Evolutionary conservation across 257 asterid species (phyloP), one percentile per base, ranked within the genome.

Genomic region (Jacaranda copaia): DNA sequence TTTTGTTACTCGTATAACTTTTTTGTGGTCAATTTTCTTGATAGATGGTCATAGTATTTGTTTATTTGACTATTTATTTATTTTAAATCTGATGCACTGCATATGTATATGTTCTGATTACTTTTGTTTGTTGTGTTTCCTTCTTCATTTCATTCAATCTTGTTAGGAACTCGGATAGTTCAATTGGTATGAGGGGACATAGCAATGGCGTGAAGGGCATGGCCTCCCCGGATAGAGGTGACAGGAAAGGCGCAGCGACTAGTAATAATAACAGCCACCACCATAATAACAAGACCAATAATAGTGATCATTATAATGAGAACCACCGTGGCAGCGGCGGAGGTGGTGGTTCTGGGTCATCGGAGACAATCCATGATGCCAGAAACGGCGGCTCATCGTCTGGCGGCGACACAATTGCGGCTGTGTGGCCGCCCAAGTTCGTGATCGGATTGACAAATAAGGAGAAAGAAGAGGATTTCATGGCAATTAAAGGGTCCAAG

Each of bases 381-480:
- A 90, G 84, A 79, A 88, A 85, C 38, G 89, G 88, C 13, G 91
- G 90, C 64, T 82, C 88, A 3, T 78, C 91, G 8, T 88, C 91
- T 0, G 88, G 88, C 32, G 90, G 91, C 9, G 97, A 86, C 35
- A 74, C 91, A 32, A 58, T 84, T 51, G 85, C 94, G 42, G 83
- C 87, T 67, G 86, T 85, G 65, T 94, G 98, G 98, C 97, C 92
- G 62, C 96, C 98, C 1, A 92, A 87, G 87, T 94, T 94, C 68
- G 96, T 81, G 89, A 87, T 94, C 66, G 96, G 89, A 19, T 84
- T 94, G 80, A 94, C 98, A 2, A 94, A 91, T 48, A 94, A 94
- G 86, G 98, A 94, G 87, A 94, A 94, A 78, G 98, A 94, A 82
- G 98, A 94, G 85, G 98, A 94, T 78, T 94, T 94, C 74, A 63